Percentiles rank a stretch among this genome's conserved stretches.
These are phyloP conservation scores for Bonnemaisonia californica DNA, from an alignment of 31 red algal genomes.

Conservation along the genomic window DNA sequence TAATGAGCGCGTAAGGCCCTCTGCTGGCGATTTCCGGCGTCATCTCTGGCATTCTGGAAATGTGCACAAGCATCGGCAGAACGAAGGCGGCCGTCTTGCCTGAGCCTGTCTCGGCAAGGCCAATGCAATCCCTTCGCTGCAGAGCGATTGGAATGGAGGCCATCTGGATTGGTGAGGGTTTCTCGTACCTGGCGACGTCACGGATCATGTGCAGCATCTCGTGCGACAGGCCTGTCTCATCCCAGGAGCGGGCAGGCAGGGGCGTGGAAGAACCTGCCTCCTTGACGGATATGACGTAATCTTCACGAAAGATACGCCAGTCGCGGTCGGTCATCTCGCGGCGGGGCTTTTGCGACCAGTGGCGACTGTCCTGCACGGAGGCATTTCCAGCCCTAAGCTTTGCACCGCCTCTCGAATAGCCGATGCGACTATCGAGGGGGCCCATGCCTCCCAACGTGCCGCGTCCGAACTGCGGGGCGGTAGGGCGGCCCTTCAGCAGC, in stretches of 20 bases:
- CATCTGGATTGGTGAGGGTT: constrained; percentile 93
- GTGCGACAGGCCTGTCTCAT: constrained; percentile 74
- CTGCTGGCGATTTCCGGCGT: constrained; percentile 53
- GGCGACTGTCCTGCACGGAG: constrained; percentile 39
- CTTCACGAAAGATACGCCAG: constrained; percentile 97
- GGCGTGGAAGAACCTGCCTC: constrained; percentile 22
- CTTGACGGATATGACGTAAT: constrained; percentile 64
- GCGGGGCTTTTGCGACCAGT: constrained; percentile 87
- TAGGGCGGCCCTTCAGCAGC: constrained; percentile 10
- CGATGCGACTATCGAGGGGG: constrained; percentile 16
- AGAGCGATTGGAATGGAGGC: constrained; percentile 79
- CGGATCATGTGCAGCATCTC: constrained; percentile 60
- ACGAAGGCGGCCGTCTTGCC: constrained; percentile 97
- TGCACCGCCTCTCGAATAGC: neutral
- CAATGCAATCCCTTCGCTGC: constrained; percentile 73
- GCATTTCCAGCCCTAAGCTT: neutral
- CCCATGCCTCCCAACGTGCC: constrained; percentile 37
- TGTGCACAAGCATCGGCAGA: constrained; percentile 80
- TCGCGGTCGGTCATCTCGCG: constrained; percentile 88
- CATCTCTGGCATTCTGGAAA: constrained; percentile 62
- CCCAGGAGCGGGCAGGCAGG: constrained; percentile 69
- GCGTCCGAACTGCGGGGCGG: constrained; percentile 34
- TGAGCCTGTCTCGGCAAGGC: constrained; percentile 89
- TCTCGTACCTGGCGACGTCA: constrained; percentile 60
- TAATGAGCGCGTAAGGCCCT: constrained; percentile 84